phyloP scores from a whole-genome alignment of 2,329 filamentous ascomycete species.

The Trichoderma sp. region DNA sequence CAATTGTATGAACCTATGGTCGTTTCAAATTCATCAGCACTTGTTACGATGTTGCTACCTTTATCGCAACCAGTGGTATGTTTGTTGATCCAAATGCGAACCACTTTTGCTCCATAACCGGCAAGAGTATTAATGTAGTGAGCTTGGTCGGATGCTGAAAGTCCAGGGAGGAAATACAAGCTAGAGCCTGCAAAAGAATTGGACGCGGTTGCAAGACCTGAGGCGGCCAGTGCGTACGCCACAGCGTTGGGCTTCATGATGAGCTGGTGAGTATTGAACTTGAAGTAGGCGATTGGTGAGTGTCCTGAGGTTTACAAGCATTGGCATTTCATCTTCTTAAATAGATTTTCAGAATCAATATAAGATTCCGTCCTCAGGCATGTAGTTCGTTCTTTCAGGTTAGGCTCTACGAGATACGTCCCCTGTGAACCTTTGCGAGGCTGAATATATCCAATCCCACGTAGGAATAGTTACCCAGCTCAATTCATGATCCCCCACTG shows the following conservation, averaged over 20 bases:
- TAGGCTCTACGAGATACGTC: background rate
- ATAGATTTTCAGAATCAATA: background rate
- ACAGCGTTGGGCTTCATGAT: background rate
- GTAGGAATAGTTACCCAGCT: background rate
- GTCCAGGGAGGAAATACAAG: constrained; percentile 23
- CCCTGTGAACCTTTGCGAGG: background rate
- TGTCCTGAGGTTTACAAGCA: background rate
- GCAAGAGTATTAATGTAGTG: constrained; percentile 21
- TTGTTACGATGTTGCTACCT: constrained; percentile 20
- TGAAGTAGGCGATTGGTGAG: background rate
- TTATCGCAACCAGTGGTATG: constrained; percentile 19
- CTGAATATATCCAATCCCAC: background rate
- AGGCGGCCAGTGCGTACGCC: background rate
- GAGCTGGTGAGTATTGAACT: background rate
- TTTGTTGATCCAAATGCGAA: constrained; percentile 23
- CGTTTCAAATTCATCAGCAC: constrained; percentile 19
- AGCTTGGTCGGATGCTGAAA: constrained; percentile 22
- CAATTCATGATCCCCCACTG: background rate
- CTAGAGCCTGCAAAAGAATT: constrained; percentile 23
- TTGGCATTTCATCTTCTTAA: background rate
- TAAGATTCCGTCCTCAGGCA: background rate
- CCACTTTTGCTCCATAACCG: constrained; percentile 20
- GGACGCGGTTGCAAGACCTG: background rate
- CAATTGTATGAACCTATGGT: constrained; percentile 24
- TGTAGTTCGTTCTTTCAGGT: background rate